Evolutionary conservation across 1,284 basidiomycete genomes (phyloP).

Genomic region (Trichosporon asahii): DNA sequence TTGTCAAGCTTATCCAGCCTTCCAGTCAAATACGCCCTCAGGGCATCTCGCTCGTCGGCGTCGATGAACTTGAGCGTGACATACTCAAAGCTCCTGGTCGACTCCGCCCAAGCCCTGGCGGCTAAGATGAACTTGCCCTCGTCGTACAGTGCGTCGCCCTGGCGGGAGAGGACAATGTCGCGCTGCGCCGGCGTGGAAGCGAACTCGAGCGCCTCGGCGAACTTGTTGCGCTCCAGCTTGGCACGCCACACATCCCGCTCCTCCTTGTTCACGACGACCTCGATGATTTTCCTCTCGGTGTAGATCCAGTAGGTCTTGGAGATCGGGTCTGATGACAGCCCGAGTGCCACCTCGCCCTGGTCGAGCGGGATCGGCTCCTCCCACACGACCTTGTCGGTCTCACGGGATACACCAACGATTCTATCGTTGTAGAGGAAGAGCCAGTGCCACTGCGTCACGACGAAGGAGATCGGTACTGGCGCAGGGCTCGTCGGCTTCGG

Average conservation of each 20-base stretch:
- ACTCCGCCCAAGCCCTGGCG: conserved; percentile 86
- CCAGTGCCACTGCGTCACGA: conserved; percentile 89
- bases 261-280: conserved; percentile 82
- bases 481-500: conserved; percentile 54
- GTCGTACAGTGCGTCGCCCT: conserved; percentile 79
- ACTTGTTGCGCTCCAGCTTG: conserved; percentile 74
- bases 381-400: conserved; percentile 79
- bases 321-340: conserved; percentile 75
- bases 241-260: conserved; percentile 93
- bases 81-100: conserved; percentile 84
- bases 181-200: conserved; percentile 79
- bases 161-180: conserved; percentile 76
- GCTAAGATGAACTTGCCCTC: conserved; percentile 83
- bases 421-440: conserved; percentile 78
- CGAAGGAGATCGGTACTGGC: conserved; percentile 60
- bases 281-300: conserved; percentile 84
- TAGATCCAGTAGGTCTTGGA: conserved; percentile 93
- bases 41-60: conserved; percentile 82
- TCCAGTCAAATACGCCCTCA: conserved; percentile 85
- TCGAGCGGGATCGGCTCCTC: conserved; percentile 76
- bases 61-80: conserved; percentile 89
- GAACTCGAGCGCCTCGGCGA: conserved; percentile 72
- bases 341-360: conserved; percentile 63
- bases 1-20: conserved; percentile 77
- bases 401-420: conserved; percentile 70